These are phyloP conservation scores for Mycena indigotica DNA, from an alignment of 768 basidiomycete species.

Conservation along the genomic window DNA sequence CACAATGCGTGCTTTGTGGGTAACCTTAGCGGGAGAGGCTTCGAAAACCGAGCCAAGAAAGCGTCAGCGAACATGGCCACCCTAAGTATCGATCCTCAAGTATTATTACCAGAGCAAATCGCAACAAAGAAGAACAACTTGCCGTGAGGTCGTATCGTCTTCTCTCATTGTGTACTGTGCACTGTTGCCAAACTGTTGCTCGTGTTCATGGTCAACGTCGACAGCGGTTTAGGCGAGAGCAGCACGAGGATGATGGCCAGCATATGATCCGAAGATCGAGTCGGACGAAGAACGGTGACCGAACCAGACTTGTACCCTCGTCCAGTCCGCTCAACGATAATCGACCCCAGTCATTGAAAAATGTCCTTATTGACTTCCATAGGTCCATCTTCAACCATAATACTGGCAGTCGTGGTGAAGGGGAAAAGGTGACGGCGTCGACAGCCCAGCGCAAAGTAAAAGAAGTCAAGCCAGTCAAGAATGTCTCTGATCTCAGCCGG, in stretches of 20 bases:
- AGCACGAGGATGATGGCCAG: slow-evolving; percentile 38
- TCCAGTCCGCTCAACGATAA: slow-evolving; percentile 50
- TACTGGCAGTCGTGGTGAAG: no score
- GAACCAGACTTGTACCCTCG: slow-evolving; percentile 55
- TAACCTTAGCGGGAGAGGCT: slow-evolving; percentile 59
- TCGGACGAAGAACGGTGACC: slow-evolving; percentile 55
- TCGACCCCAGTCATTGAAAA: no score
- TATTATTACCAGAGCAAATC: slow-evolving; percentile 15
- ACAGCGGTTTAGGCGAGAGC: slow-evolving; percentile 57
- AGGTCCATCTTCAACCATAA: no score
- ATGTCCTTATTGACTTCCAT: no score
- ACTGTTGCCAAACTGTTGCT: no score
- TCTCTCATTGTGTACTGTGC: slow-evolving; percentile 57
- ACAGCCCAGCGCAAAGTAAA: no score
- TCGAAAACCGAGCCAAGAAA: slow-evolving; percentile 69
- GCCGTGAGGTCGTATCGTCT: slow-evolving; percentile 83
- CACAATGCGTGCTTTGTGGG: slow-evolving; percentile 52
- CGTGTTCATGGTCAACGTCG: slow-evolving; percentile 58
- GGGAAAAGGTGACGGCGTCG: no score
- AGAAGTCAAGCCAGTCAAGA: no score
- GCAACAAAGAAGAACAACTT: slow-evolving; percentile 27
- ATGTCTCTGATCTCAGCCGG: no score
- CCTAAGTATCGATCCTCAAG: slow-evolving; percentile 67
- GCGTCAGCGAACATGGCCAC: slow-evolving; percentile 69
- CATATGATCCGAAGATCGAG: slow-evolving; percentile 65